Evolutionary conservation across 1,284 basidiomycete genomes (phyloP), one percentile per base, ranked within the genome.

Genomic region (Cryptococcus sp.): DNA sequence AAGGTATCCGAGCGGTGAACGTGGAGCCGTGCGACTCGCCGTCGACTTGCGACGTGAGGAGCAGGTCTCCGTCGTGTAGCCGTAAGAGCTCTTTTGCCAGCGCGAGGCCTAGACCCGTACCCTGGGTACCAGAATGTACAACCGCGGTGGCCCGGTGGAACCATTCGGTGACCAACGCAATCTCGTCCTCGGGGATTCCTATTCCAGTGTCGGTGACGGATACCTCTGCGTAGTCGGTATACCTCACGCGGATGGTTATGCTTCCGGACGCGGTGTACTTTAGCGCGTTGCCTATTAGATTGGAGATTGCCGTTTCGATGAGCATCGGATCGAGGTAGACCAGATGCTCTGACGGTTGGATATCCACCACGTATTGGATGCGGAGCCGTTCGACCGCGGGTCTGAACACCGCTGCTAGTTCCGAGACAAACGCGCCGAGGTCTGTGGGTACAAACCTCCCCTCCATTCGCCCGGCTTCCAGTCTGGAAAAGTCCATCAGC

Each of bases 271-370:
- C 20, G 1, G 70, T 69, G 44, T 69, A 71, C 55, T 73, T 71
- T 51, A 71, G 56, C 11, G 65, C 70, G 59, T 76, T 75, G 3
- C 70, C 64, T 31, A 76, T 46, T 3, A 77, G 55, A 52, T 75
- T 75, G 60, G 68, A 59, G 19, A 67, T 41, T 20, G 75, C 65
- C 53, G 75, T 78, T 47, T 80, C 79, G 63, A 74, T 70, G 2
- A 78, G 61, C 7, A 73, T 74, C 0, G 66, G 65, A 52, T 72
- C 71, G 61, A 77, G 62, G 53, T 69, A 76, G 8, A 75, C 70
- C 3, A 62, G 62, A 17, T 56, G 42, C 13, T 62, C 53, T 15
- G 44, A 20, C 8, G 60, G 59, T 38, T 76, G 69, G 47, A 73
- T 67, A 1, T 74, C 65, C 25, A 76, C 56, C 5, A 53, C 27